Evolutionary conservation across 106 monocot genomes (phyloP), one percentile per base, ranked within the genome.

Genomic region (Dioscorea dumetorum): DNA sequence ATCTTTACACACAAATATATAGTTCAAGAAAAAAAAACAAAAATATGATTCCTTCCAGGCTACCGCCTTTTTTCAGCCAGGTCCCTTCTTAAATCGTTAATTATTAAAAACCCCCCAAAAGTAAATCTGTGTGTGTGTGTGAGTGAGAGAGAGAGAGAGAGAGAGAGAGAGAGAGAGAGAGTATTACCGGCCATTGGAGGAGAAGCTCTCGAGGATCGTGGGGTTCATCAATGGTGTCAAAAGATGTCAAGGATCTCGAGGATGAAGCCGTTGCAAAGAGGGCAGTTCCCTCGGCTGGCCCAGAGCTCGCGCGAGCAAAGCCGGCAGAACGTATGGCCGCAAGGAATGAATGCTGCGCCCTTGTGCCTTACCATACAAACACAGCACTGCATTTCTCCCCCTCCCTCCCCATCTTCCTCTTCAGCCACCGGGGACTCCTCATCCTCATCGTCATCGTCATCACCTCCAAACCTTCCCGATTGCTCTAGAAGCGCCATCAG

Each of bases 251-350:
- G 77, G 59, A 82, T 77, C 20, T 82, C 77, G 21, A 67, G 73
- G 63, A 73, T 69, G 63, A 60, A 70, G 5, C 73, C 73, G 21
- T 77, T 77, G 71, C 81, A 82, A 64, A 77, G 77, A 16, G 73
- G 77, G 73, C 73, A 77, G 63, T 69, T 69, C 4, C 73, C 69
- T 20, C 77, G 51, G 58, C 77, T 77, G 33, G 60, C 73, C 81
- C 81, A 73, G 21, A 77, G 73, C 77, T 82, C 77, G 14, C 77
- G 59, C 15, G 81, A 69, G 63, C 81, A 77, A 5, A 73, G 49
- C 8, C 81, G 67, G 63, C 81, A 77, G 77, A 82, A 82, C 22
- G 81, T 73, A 56, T 82, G 77, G 57, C 81, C 77, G 64, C 81
- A 82, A 2, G 81, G 81, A 8, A 82, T 60, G 56, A 77, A 69